phyloP scores from a whole-genome alignment of 1,284 basidiomycete genomes.

The Rhizoctonia solani region DNA sequence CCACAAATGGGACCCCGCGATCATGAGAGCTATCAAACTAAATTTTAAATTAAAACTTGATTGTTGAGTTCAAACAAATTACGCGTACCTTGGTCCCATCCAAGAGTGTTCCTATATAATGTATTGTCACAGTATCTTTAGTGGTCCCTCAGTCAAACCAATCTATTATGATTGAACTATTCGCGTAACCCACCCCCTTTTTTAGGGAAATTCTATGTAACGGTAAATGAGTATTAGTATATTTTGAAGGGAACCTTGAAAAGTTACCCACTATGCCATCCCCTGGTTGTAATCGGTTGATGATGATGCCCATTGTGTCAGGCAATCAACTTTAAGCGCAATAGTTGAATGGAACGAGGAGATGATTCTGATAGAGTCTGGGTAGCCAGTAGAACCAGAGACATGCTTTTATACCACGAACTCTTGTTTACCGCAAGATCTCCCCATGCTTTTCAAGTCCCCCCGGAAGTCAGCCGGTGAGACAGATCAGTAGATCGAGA shows the following conservation, averaged over 20 bases:
- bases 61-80: neutral
- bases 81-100: conserved; percentile 53
- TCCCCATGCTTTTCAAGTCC: neutral
- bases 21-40: conserved; percentile 46
- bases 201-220: conserved; percentile 50
- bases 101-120: conserved; percentile 70
- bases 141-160: conserved; percentile 38
- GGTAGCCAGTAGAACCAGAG: neutral
- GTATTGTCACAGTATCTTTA: conserved; percentile 62
- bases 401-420: neutral
- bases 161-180: neutral
- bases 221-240: neutral
- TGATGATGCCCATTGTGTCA: conserved; percentile 51
- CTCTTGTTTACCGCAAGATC: conserved; percentile 7
- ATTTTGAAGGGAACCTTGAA: no score
- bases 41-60: neutral
- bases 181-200: conserved; percentile 54
- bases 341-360: neutral
- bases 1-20: conserved; percentile 64
- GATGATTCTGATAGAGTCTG: conserved; percentile 3
- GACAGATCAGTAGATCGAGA: conserved; percentile 15
- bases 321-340: neutral
- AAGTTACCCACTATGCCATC: conserved; percentile 47
- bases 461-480: conserved; percentile 23
- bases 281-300: conserved; percentile 51